Evolutionary conservation across 441 rosid species (phyloP).

Genomic region (Geranium incanum): DNA sequence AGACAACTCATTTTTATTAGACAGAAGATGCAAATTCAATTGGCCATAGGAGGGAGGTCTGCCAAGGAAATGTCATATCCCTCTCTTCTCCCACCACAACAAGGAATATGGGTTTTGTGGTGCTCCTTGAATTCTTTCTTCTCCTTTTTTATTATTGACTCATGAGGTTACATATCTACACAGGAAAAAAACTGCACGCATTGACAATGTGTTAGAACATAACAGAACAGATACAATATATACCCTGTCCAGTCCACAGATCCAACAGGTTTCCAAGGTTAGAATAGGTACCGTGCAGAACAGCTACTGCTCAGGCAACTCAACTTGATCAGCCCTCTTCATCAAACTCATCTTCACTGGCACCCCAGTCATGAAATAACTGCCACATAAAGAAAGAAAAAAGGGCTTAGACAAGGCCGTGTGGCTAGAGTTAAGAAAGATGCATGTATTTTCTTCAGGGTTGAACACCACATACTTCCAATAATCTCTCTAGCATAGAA

Average conservation of each 20-base stretch:
- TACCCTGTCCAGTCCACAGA: too few relatives aligned
- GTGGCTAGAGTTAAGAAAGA: too few relatives aligned
- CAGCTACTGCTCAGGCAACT: not conserved
- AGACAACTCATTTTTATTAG: too few relatives aligned
- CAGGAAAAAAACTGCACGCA: not conserved
- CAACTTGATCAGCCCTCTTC: not conserved
- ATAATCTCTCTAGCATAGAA: not conserved
- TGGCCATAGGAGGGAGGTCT: not conserved
- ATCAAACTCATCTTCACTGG: too few relatives aligned
- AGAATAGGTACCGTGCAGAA: not conserved
- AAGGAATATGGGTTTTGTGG: too few relatives aligned
- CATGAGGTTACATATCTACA: not conserved
- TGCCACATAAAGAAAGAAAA: not conserved
- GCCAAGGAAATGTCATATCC: too few relatives aligned
- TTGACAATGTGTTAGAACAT: not conserved
- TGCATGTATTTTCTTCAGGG: not conserved
- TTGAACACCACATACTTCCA: not conserved
- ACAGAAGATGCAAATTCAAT: too few relatives aligned
- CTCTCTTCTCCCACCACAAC: too few relatives aligned
- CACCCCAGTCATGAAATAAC: not conserved
- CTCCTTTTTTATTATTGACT: not conserved
- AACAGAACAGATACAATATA: not conserved
- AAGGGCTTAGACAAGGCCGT: not conserved
- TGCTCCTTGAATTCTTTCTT: not conserved
- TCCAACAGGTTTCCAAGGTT: too few relatives aligned